Percentiles rank a stretch among this genome's conserved stretches.
These are phyloP conservation scores for Rasamsonia emersonii DNA, from an alignment of 2,329 filamentous ascomycete genomes.

Conservation along the genomic window DNA sequence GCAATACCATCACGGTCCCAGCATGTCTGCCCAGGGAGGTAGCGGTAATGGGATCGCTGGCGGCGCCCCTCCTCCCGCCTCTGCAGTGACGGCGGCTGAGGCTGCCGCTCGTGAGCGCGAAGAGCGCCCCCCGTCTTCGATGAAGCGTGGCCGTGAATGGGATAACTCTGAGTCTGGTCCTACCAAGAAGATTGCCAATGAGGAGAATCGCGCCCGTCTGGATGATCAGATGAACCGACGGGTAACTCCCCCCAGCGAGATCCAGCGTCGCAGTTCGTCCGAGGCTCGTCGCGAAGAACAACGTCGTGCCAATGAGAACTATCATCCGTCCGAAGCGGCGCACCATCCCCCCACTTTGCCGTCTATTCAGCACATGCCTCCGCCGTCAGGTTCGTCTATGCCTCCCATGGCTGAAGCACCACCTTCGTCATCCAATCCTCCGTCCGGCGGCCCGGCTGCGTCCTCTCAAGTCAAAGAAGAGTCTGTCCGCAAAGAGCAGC, in stretches of 20 bases:
- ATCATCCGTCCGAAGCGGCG: slow-evolving; percentile 87
- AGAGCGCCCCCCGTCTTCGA: slow-evolving; percentile 65
- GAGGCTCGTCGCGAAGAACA: slow-evolving; percentile 60
- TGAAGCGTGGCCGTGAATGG: slow-evolving; percentile 88
- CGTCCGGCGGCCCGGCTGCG: slow-evolving; percentile 28
- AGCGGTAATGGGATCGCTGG: slow-evolving; percentile 52
- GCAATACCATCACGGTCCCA: slow-evolving; percentile 67
- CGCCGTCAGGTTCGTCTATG: slow-evolving; percentile 46
- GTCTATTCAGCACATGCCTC: slow-evolving; percentile 39
- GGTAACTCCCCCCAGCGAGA: slow-evolving; percentile 55
- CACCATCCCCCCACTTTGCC: slow-evolving; percentile 65
- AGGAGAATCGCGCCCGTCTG: slow-evolving; percentile 77
- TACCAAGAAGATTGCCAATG: slow-evolving; percentile 76
- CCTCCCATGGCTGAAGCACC: slow-evolving; percentile 46
- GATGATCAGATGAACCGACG: slow-evolving; percentile 77
- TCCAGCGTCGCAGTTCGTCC: slow-evolving; percentile 69
- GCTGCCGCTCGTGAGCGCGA: slow-evolving; percentile 59
- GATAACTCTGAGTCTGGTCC: slow-evolving; percentile 61
- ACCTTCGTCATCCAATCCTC: slow-evolving; percentile 34
- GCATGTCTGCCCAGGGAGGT: slow-evolving; percentile 37
- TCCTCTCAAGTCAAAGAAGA: slow-evolving; percentile 55
- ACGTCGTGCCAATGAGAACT: slow-evolving; percentile 65
- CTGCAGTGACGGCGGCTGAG: slow-evolving; percentile 60
- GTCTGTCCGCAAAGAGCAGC: slow-evolving; percentile 36
- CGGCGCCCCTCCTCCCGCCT: slow-evolving; percentile 59